Evolutionary conservation across 768 basidiomycete species (phyloP).

Genomic region (Trametes punicea): DNA sequence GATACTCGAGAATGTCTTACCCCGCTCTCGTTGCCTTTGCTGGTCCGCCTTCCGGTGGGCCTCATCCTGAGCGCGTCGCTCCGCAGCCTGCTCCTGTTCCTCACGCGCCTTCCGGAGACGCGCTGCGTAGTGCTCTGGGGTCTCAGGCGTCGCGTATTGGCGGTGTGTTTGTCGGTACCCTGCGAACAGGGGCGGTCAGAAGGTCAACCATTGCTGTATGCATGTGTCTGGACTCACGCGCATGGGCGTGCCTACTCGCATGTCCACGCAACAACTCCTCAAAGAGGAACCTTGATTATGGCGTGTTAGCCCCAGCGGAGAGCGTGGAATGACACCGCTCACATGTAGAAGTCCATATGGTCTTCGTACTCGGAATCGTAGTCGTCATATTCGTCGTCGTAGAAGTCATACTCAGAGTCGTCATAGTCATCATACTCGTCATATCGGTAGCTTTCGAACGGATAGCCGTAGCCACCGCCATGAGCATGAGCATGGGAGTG

Average conservation of each 20-base stretch:
- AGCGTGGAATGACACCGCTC: background rate
- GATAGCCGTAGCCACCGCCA: constrained; percentile 32
- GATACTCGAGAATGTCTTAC: constrained; percentile 34
- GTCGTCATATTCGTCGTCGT: constrained; percentile 25
- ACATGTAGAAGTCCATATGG: constrained; percentile 47
- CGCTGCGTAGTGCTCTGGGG: constrained; percentile 48
- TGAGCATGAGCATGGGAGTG: constrained; percentile 31
- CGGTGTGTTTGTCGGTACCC: constrained; percentile 23
- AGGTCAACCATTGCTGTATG: background rate
- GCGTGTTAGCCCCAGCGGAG: background rate
- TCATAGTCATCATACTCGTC: constrained; percentile 38
- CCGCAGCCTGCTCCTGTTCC: constrained; percentile 52
- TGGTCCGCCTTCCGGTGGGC: constrained; percentile 44
- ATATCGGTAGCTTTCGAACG: constrained; percentile 29
- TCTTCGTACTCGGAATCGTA: constrained; percentile 36
- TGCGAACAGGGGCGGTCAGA: background rate
- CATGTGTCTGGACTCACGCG: constrained; percentile 9
- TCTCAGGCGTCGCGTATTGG: constrained; percentile 36
- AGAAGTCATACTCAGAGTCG: constrained; percentile 11
- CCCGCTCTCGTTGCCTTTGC: constrained; percentile 48
- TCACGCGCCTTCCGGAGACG: constrained; percentile 49
- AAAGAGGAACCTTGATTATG: constrained; percentile 42
- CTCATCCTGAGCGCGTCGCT: constrained; percentile 49
- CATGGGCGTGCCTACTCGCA: constrained; percentile 23
- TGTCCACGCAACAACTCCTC: constrained; percentile 43